These are phyloP conservation scores for sweet orange (Citrus sinensis) DNA, from an alignment of 345 rosid genomes.

Conservation along the genomic window DNA sequence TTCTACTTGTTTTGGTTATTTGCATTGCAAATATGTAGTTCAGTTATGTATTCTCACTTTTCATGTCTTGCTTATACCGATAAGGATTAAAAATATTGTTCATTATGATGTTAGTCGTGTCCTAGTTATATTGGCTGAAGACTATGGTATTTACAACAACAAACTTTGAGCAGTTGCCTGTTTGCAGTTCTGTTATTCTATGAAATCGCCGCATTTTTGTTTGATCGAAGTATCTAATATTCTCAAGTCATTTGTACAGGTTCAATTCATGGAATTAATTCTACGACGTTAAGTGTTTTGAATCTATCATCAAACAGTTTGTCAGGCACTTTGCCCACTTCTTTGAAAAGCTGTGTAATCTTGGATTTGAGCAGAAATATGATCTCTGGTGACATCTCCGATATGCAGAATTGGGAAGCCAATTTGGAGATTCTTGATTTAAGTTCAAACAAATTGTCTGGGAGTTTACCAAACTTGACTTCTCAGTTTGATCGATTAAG, in stretches of 20 bases:
- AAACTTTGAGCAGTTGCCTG: not conserved
- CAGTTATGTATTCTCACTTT: not conserved
- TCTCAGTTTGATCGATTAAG: conserved; percentile 50
- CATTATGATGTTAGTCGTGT: not conserved
- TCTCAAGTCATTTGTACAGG: conserved; percentile 46
- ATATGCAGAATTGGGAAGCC: conserved; percentile 63
- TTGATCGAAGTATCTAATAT: conserved; percentile 5
- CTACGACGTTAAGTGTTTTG: conserved; percentile 58
- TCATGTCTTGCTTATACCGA: not conserved
- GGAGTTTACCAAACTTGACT: conserved; percentile 62
- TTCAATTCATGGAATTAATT: conserved; percentile 49
- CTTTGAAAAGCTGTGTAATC: conserved; percentile 34
- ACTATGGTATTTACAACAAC: not conserved
- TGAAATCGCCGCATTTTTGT: not conserved
- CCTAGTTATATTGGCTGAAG: not conserved
- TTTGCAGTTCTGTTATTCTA: not conserved
- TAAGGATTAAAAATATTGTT: too few relatives aligned
- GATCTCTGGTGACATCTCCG: conserved; percentile 60
- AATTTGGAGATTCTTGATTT: conserved; percentile 66
- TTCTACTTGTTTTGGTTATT: not conserved
- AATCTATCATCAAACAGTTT: conserved; percentile 75
- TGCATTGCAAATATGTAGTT: not conserved
- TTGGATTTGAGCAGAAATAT: conserved; percentile 76
- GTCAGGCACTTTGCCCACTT: conserved; percentile 65
- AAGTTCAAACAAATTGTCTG: conserved; percentile 76